Evolutionary conservation across 2,329 filamentous ascomycete species (phyloP), one percentile per base, ranked within the genome.

Genomic region (Ceratocystiopsis sp.): DNA sequence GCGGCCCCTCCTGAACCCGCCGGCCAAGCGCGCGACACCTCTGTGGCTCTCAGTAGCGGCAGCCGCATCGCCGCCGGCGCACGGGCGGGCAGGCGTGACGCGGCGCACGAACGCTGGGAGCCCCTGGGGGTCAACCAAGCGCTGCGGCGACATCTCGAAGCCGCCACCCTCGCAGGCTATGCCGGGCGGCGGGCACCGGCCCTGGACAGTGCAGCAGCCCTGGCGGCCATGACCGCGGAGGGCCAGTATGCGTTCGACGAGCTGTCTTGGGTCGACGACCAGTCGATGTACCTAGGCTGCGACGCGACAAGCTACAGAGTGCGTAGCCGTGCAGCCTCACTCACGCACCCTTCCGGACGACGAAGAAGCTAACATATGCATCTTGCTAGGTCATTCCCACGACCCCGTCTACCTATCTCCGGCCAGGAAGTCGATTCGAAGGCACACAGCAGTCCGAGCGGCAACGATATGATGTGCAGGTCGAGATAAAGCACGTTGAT

Each of bases 401-500:
- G 43, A 78, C 82, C n/a, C 79, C 84, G 1, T 94, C 84, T 1
- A 91, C 85, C 0, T 93, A 80, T 58, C 67, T 98, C 44, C 80
- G 85, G 38, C 76, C 87, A 3, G 87, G 87, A 16, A 94, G 85
- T 61, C 83, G 75, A 53, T 98, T 95, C 56, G 73, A 75, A 46
- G 91, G 91, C 45, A 93, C 83, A 14, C 91, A 98, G 55, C 82
- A 89, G 57, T 96, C 89, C 3, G 89, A 96, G 57, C 76, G 83
- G 46, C 86, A 94, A 57, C 75, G 84, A 11, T 98, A 98, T 58
- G 85, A 94, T 49, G 91, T 98, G 1, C 83, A 95, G 55, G 91
- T 98, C 2, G 87, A 95, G 57, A 85, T 98, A 52, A 94, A 96
- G 62, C 81, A 95, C 61, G 86, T 96, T 38, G 86, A 96, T 57